Evolutionary conservation across 2,329 filamentous ascomycete species (phyloP), one percentile per base, ranked within the genome.

Genomic region (Penicillium sp.): DNA sequence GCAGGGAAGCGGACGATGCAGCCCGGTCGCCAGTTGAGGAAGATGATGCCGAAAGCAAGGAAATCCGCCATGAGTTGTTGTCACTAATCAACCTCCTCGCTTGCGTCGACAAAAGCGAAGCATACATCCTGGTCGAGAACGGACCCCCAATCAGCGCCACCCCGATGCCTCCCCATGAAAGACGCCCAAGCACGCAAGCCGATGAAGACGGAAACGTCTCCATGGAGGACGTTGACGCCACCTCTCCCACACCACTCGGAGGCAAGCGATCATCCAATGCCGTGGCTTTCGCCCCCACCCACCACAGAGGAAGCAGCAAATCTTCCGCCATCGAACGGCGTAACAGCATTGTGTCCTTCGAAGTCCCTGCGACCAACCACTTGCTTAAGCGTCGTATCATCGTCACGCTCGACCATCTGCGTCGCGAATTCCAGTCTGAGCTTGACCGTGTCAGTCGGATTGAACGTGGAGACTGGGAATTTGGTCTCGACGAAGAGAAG

Each of bases 61-160:
- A 79, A 37, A 69, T 86, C 45, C 68, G 76, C 45, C 85, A 89
- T 64, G 88, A 90, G 67, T 94, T 96, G 66, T 78, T 97, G n/a
- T 82, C 92, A 59, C 83, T 99, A 43, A 96, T 99, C 77, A 99
- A 99, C 71, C 88, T 91, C 1, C 80, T 99, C 58, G 90, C 89
- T 62, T 96, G 91, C 61, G 91, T 97, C 39, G 86, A 89, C 47
- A 80, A 86, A 56, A 85, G 90, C 60, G 89, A 96, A 67, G 88
- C 88, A 1, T 99, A 95, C 84, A 71, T 86, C 22, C 67, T 78
- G n/a, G 75, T 86, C 20, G 81, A 82, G 18, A 79, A 81, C 39
- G 67, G 72, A 34, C 62, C 66, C 7, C 49, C 58, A 6, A 42
- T 57, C 9, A 44, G 46, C 35, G 40, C 50, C 14, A 32, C 54